Conservation (phyloP, 2,329 filamentous ascomycete genomes). For the Calonectria multiphialidica region DNA sequence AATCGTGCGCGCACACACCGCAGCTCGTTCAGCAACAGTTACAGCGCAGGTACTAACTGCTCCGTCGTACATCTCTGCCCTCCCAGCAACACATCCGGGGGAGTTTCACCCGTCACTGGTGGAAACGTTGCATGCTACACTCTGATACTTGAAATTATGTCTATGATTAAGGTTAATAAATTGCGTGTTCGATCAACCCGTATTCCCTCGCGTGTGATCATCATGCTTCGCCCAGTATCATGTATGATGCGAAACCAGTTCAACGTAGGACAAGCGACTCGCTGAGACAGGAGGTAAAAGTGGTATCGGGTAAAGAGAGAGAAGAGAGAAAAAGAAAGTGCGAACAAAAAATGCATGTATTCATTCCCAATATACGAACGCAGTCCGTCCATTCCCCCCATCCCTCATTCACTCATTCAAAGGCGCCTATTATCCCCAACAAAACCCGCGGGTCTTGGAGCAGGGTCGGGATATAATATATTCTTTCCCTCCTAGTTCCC, state of each 20-base stretch:
- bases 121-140: not conserved
- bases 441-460: not conserved
- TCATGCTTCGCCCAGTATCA: not conserved
- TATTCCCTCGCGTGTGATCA: not conserved
- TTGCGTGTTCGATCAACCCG: not conserved
- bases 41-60: no score
- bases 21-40: no score
- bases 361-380: constrained; percentile 25
- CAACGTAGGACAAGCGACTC: not conserved
- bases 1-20: no score
- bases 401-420: constrained; percentile 27
- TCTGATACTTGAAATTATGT: not conserved
- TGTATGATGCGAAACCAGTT: not conserved
- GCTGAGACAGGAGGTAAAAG: not conserved
- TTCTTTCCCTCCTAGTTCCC: not conserved
- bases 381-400: constrained; percentile 2
- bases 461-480: constrained; percentile 3
- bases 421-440: constrained; percentile 7
- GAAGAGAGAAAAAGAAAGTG: constrained; percentile 8
- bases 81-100: no score
- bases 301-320: not conserved
- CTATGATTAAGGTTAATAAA: constrained; percentile 4
- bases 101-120: not conserved
- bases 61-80: no score
- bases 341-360: constrained; percentile 20